These are phyloP conservation scores for Pharnaceum exiguum DNA, from an alignment of 148 eudicot species.

Conservation along the genomic window DNA sequence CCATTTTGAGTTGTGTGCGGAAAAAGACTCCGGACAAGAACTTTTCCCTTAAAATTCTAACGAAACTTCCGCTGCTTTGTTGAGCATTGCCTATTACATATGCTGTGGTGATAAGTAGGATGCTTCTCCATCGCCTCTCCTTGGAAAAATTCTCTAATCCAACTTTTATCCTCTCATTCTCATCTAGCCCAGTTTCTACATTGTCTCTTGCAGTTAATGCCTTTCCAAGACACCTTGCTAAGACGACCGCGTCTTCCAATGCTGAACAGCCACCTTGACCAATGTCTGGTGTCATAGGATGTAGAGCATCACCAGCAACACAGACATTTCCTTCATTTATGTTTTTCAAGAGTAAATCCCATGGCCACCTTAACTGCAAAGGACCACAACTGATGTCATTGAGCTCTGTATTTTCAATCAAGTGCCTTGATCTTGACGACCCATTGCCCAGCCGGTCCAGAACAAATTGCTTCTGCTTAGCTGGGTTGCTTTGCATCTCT, in stretches of 20 bases:
- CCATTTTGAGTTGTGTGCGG: slow-evolving; percentile 24
- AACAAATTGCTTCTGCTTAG: slow-evolving; percentile 41
- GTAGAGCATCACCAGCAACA: slow-evolving; percentile 53
- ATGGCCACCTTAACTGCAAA: slow-evolving; percentile 34
- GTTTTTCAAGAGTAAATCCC: slow-evolving; percentile 35
- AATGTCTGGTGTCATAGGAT: slow-evolving; percentile 53
- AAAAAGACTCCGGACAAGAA: slow-evolving; percentile 20
- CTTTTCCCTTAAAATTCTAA: slow-evolving; percentile 34
- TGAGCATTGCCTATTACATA: slow-evolving; percentile 38
- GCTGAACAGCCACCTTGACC: slow-evolving; percentile 54
- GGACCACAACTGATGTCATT: slow-evolving; percentile 26
- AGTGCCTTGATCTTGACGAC: slow-evolving; percentile 19
- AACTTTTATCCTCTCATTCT: slow-evolving; percentile 23
- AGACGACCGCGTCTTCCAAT: slow-evolving; percentile 39
- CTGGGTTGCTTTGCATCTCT: slow-evolving; percentile 27
- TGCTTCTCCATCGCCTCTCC: slow-evolving; percentile 44
- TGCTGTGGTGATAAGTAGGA: slow-evolving; percentile 27
- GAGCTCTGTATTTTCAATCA: slow-evolving; percentile 24
- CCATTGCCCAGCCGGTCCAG: slow-evolving; percentile 35
- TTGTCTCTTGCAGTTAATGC: slow-evolving; percentile 10
- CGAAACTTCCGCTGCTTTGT: slow-evolving; percentile 26
- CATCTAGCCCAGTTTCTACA: slow-evolving; percentile 6
- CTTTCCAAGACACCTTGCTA: slow-evolving; percentile 37
- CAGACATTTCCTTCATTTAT: slow-evolving; percentile 41
- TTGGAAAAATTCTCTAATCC: slow-evolving; percentile 31